Base-by-base conservation (phyloP, 106 monocot species). In the Iris macrosiphon region DNA sequence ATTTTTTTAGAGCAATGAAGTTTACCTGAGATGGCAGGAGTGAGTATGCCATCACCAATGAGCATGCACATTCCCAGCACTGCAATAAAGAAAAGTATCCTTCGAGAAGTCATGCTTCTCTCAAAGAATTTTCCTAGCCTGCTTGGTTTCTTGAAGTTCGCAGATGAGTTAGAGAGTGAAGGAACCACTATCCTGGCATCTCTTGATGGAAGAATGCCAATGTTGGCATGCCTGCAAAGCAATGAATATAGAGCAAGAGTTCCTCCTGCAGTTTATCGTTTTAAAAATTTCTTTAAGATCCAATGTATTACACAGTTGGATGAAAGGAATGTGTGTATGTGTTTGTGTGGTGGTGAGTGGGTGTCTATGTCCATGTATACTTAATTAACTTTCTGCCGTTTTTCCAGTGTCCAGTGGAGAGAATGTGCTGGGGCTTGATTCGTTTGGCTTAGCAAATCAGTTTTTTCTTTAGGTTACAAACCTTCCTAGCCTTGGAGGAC, bases 21-120 rank as follows among this genome's bases (percentile, higher is more conserved):
- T 35, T 10, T 35, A 88, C 88, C 88, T 69, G 88, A 84, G 14
- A 89, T 89, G 45, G 89, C 89, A 34, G 89, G 89, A 14, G 89
- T 89, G 27, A 89, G 84, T 45, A 89, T 84, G 56, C 89, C 89
- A 62, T 89, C 89, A 27, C 89, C 89, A 43, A 89, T 89, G 20
- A 89, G 80, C 89, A 89, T 89, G 74, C 84, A 89, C 64, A 80
- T 71, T 4, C 89, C 89, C 12, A 80, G 45, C 29, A 89, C 80
- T 34, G 84, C 76, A n/a, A 80, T 53, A 33, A 89, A 75, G 4
- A 84, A 77, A 22, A 89, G 20, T 19, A 80, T 32, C 51, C 74
- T 71, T 40, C 76, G 55, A 17, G 84, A 53, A 18, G 49, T 59
- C 40, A 80, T 64, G 60, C 74, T 89, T 21, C 61, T 28, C 57